Percentiles rank a stretch among this genome's conserved stretches.
phyloP scores from a whole-genome alignment of 108 stramenopile species.

The Pseudonitzschia delicatissima region DNA sequence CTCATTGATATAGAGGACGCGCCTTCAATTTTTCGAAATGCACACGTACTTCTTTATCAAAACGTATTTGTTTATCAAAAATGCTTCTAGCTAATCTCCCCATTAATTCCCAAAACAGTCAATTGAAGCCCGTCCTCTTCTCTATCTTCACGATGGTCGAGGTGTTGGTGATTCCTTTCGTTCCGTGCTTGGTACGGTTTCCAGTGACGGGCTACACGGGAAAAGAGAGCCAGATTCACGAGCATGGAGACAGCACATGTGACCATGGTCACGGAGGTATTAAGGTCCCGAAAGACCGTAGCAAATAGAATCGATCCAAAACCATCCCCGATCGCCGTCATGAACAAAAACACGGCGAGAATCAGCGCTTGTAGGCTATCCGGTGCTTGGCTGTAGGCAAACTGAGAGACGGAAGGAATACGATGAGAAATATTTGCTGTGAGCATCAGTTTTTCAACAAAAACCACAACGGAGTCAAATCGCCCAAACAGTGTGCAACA shows the following conservation, averaged over 20 bases:
- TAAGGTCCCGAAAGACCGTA: constrained; percentile 30
- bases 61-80: neutral
- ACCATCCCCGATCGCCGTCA: constrained; percentile 57
- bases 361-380: constrained; percentile 41
- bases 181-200: constrained; percentile 24
- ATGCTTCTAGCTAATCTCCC: neutral
- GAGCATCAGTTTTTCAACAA: too few species aligned
- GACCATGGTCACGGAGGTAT: constrained; percentile 16
- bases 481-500: too few species aligned
- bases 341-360: constrained; percentile 43
- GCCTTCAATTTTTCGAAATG: neutral
- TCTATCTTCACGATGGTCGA: too few species aligned
- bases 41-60: neutral
- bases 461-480: too few species aligned
- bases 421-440: too few species aligned
- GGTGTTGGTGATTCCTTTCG: too few species aligned
- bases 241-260: constrained; percentile 42
- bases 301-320: constrained; percentile 47
- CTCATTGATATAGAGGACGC: neutral
- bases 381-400: constrained; percentile 55
- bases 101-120: neutral
- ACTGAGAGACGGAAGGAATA: constrained; percentile 16
- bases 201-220: constrained; percentile 33
- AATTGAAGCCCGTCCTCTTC: neutral
- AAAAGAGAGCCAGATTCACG: constrained; percentile 34